Conservation (phyloP, 2,329 filamentous ascomycete species). For the Rhynchosporium graminicola region DNA sequence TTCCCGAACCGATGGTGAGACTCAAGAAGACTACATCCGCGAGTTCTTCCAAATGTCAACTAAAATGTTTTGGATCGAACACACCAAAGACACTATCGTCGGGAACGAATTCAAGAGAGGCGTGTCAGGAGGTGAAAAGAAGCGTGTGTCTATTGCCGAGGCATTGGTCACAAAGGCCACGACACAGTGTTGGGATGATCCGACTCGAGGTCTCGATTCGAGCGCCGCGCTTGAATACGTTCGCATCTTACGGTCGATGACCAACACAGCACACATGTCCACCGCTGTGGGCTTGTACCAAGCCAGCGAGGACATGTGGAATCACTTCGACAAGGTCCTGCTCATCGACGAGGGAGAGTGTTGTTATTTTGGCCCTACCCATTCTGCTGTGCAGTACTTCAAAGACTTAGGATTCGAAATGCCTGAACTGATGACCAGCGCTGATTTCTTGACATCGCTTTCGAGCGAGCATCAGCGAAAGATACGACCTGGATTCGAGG, state of each 20-base stretch:
- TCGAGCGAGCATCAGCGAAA: slow-evolving; percentile 1
- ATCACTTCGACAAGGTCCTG: slow-evolving; percentile 69
- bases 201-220: slow-evolving; percentile 63
- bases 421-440: not conserved
- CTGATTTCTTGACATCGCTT: slow-evolving; percentile 1
- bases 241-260: slow-evolving; percentile 62
- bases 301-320: slow-evolving; percentile 67
- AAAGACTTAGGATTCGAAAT: slow-evolving; percentile 1
- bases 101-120: slow-evolving; percentile 60
- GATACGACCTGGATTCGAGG: slow-evolving; percentile 5
- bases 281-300: slow-evolving; percentile 68
- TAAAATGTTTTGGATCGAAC: slow-evolving; percentile 46
- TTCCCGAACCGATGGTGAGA: not conserved
- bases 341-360: slow-evolving; percentile 65
- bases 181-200: slow-evolving; percentile 67
- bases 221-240: slow-evolving; percentile 60
- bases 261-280: slow-evolving; percentile 58
- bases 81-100: slow-evolving; percentile 55
- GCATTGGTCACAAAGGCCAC: slow-evolving; percentile 27
- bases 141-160: slow-evolving; percentile 60
- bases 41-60: slow-evolving; percentile 24
- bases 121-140: slow-evolving; percentile 60
- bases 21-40: slow-evolving; percentile 8
- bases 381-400: not conserved
- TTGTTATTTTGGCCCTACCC: slow-evolving; percentile 62